phyloP scores from a whole-genome alignment of 192 early-diverging fungal species.

The Entomortierella lignicola region DNA sequence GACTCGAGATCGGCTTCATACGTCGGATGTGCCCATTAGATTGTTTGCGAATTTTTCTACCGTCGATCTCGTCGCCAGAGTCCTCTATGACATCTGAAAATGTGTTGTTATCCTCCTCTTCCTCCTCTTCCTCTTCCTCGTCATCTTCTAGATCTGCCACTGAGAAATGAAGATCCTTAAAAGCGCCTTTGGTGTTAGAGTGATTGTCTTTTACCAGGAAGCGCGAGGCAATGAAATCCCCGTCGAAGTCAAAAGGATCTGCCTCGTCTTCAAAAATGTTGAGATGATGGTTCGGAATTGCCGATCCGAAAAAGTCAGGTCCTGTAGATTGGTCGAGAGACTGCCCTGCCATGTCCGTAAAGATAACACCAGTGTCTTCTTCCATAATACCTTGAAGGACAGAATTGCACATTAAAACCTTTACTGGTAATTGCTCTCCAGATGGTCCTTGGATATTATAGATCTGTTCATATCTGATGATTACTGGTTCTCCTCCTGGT shows the following conservation, averaged over 20 bases:
- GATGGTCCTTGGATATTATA: constrained; percentile 47
- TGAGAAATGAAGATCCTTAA: constrained; percentile 51
- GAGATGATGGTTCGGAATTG: constrained; percentile 26
- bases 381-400: constrained; percentile 74
- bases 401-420: constrained; percentile 71
- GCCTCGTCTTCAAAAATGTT: constrained; percentile 39
- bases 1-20: constrained; percentile 15
- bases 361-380: constrained; percentile 64
- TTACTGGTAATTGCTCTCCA: constrained; percentile 33
- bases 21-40: constrained; percentile 23
- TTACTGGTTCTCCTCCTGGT: constrained; percentile 27
- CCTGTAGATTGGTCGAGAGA: constrained; percentile 7
- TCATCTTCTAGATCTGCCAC: constrained; percentile 49
- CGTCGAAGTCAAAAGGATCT: constrained; percentile 40
- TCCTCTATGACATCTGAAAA: constrained; percentile 49
- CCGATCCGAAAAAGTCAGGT: constrained; percentile 31
- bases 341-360: constrained; percentile 61
- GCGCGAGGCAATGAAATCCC: constrained; percentile 39
- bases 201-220: constrained; percentile 37
- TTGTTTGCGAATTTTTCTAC: constrained; percentile 41
- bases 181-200: constrained; percentile 27
- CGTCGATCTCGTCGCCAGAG: constrained; percentile 53
- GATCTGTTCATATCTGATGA: constrained; percentile 53
- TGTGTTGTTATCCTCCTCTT: constrained; percentile 45
- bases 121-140: constrained; percentile 48